Percentiles rank a stretch among this genome's conserved stretches.
Evolutionary conservation across 257 asterid species (phyloP).

Genomic region (Oldenlandia corymbosa): DNA sequence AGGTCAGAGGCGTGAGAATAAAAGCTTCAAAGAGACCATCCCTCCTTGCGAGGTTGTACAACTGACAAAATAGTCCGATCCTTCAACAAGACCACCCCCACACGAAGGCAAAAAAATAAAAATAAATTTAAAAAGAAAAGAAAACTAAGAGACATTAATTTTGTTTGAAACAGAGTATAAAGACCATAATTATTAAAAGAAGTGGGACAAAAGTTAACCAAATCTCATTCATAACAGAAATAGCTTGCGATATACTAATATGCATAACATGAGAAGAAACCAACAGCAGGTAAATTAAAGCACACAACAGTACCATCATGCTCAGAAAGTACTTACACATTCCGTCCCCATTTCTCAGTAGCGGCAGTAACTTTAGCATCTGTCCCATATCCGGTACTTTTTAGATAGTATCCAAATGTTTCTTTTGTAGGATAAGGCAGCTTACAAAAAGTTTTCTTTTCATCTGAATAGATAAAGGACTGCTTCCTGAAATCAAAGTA

Average conservation of each 20-base stretch:
- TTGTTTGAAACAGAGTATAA: too few relatives aligned
- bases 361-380: slow-evolving; percentile 79
- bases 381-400: slow-evolving; percentile 87
- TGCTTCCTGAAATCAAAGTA: slow-evolving; percentile 97
- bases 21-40: too few relatives aligned
- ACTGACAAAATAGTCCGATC: too few relatives aligned
- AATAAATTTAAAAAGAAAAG: too few relatives aligned
- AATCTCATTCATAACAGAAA: background rate
- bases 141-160: too few relatives aligned
- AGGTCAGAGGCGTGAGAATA: too few relatives aligned
- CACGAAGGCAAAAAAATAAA: too few relatives aligned
- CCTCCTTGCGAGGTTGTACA: too few relatives aligned
- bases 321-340: slow-evolving; percentile 57
- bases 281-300: background rate
- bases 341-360: slow-evolving; percentile 94
- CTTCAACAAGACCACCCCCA: too few relatives aligned
- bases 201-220: too few relatives aligned
- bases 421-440: slow-evolving; percentile 95
- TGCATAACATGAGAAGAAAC: background rate
- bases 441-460: slow-evolving; percentile 63
- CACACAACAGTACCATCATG: slow-evolving; percentile 4
- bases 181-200: too few relatives aligned
- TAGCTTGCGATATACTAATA: background rate
- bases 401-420: slow-evolving; percentile 78
- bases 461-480: slow-evolving; percentile 68